A percentile compares a stretch with the other conserved stretches of the same genome.
These are phyloP conservation scores for Suillus variegatus DNA, from an alignment of 768 basidiomycete species.

Conservation along the genomic window DNA sequence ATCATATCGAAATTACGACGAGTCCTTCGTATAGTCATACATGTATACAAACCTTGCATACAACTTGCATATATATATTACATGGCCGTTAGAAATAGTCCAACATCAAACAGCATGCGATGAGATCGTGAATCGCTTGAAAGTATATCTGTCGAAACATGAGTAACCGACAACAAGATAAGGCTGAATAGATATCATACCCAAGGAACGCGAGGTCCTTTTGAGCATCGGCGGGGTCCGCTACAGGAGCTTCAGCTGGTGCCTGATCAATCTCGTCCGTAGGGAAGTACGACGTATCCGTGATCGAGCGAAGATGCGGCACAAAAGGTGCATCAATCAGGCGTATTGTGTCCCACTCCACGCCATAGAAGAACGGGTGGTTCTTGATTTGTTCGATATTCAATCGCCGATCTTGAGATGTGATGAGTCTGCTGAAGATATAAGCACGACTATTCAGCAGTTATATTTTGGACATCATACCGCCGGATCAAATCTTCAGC, in stretches of 20 bases:
- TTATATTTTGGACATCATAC: constrained; percentile 42
- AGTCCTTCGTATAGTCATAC: neutral
- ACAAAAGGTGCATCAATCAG: constrained; percentile 94
- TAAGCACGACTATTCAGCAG: neutral
- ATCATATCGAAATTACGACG: neutral
- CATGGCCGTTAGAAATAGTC: neutral
- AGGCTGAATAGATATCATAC: constrained; percentile 34
- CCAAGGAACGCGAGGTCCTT: constrained; percentile 71
- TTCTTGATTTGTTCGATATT: constrained; percentile 85
- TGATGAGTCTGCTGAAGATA: constrained; percentile 65
- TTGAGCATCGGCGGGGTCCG: constrained; percentile 41
- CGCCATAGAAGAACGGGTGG: constrained; percentile 94
- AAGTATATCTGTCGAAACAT: constrained; percentile 60
- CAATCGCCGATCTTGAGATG: constrained; percentile 76
- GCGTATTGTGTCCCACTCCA: constrained; percentile 88
- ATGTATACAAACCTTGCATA: neutral
- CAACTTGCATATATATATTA: neutral
- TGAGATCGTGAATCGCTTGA: constrained; percentile 73
- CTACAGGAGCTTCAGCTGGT: constrained; percentile 45
- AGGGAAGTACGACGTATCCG: constrained; percentile 98
- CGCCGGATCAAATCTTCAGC: constrained; percentile 86
- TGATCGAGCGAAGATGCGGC: constrained; percentile 90
- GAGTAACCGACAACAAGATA: constrained; percentile 6
- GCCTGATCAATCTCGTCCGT: constrained; percentile 89
- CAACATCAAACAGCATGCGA: constrained; percentile 49